Evolutionary conservation across 2,329 filamentous ascomycete genomes (phyloP).

Genomic region (Aspergillus carbonarius): DNA sequence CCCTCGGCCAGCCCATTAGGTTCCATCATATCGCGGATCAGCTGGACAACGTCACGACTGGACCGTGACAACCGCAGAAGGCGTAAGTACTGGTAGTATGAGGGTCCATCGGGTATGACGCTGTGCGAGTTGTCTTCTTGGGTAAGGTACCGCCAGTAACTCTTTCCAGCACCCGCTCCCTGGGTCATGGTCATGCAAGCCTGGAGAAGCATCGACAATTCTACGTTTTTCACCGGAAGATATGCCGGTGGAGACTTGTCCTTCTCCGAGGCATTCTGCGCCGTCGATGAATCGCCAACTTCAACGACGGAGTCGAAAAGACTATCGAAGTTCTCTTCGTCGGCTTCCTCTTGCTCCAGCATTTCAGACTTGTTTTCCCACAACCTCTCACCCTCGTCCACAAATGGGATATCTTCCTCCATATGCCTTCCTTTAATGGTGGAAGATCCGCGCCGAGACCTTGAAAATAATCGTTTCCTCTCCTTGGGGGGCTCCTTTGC

Average conservation of each 20-base stretch:
- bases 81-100: conserved; percentile 67
- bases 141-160: conserved; percentile 77
- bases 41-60: conserved; percentile 59
- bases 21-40: conserved; percentile 56
- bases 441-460: background rate
- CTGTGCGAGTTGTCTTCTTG: conserved; percentile 45
- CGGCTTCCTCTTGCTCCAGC: conserved; percentile 20
- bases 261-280: background rate
- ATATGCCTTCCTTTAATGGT: background rate
- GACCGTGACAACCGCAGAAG: conserved; percentile 65
- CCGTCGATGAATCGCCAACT: background rate
- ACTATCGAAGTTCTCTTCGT: conserved; percentile 28
- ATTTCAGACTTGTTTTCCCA: conserved; percentile 23
- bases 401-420: conserved; percentile 31
- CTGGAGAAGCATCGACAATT: conserved; percentile 68
- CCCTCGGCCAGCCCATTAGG: conserved; percentile 46
- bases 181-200: conserved; percentile 59
- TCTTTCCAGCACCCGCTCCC: conserved; percentile 61
- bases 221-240: conserved; percentile 52
- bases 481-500: conserved; percentile 24
- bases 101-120: conserved; percentile 70
- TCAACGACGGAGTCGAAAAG: conserved; percentile 38
- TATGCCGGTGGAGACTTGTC: conserved; percentile 29
- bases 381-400: conserved; percentile 24
- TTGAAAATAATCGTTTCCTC: background rate